Percentiles rank a stretch among this genome's conserved stretches.
These are phyloP conservation scores for Coffea eugenioides DNA, from an alignment of 257 asterid genomes.

Conservation along the genomic window DNA sequence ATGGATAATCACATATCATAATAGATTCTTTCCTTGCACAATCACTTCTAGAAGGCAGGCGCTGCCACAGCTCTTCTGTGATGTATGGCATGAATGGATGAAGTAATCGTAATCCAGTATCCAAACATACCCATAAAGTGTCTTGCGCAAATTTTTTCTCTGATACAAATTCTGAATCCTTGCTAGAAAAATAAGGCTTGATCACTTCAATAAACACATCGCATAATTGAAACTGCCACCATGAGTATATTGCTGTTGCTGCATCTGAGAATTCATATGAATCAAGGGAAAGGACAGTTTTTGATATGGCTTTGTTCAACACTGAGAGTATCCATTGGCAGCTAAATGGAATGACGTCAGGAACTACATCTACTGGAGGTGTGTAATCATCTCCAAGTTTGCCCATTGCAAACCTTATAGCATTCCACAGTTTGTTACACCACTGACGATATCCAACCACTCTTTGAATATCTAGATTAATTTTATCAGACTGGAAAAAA, in stretches of 20 bases:
- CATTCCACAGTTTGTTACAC: constrained; percentile 99
- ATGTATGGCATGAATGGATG: constrained; percentile 98
- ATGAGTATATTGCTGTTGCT: constrained; percentile 61
- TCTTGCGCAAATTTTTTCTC: constrained; percentile 72
- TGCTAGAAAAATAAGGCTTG: constrained; percentile 72
- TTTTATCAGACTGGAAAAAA: constrained; percentile 70
- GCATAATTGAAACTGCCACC: constrained; percentile 93
- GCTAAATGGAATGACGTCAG: constrained; percentile 73
- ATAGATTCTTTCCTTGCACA: constrained; percentile 71
- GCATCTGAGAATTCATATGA: constrained; percentile 89
- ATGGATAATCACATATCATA: constrained; percentile 79
- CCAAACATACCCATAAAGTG: constrained; percentile 88
- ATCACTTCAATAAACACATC: constrained; percentile 93
- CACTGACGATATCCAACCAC: constrained; percentile 95
- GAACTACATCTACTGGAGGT: constrained; percentile 61
- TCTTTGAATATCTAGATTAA: constrained; percentile 88
- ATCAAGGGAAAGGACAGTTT: constrained; percentile 61
- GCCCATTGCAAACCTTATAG: constrained; percentile 89
- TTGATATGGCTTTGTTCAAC: constrained; percentile 78
- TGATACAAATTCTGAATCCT: constrained; percentile 42
- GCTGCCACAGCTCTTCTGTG: constrained; percentile 98
- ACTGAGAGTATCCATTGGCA: constrained; percentile 95
- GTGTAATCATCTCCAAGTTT: constrained; percentile 86
- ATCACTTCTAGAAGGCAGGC: constrained; percentile 67
- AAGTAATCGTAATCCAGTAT: constrained; percentile 75